These are phyloP conservation scores for Colletotrichum musicola DNA, from an alignment of 2,329 filamentous ascomycete genomes.

Conservation along the genomic window DNA sequence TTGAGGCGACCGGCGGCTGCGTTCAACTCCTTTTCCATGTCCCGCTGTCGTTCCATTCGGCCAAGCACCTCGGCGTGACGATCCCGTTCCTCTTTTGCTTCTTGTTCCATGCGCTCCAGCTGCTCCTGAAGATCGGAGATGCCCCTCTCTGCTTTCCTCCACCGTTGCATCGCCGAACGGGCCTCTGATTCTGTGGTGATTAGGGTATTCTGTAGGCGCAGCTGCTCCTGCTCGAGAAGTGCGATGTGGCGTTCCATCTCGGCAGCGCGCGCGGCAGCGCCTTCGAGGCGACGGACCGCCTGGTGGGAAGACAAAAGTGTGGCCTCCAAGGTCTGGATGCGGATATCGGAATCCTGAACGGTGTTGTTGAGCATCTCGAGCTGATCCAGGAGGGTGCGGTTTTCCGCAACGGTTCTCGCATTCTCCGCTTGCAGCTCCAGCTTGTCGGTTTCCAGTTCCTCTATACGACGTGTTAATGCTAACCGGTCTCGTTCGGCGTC, in stretches of 20 bases:
- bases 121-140: conserved; percentile 86
- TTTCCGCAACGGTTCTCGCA: conserved; percentile 83
- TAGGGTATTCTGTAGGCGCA: conserved; percentile 76
- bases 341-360: conserved; percentile 83
- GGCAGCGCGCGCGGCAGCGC: conserved; percentile 79
- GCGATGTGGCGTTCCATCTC: conserved; percentile 85
- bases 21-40: conserved; percentile 85
- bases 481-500: conserved; percentile 89
- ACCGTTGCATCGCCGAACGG: conserved; percentile 82
- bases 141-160: conserved; percentile 85
- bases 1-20: conserved; percentile 85
- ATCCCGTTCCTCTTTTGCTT: conserved; percentile 83
- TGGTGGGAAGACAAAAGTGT: conserved; percentile 83
- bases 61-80: conserved; percentile 84
- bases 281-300: conserved; percentile 80
- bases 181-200: conserved; percentile 79
- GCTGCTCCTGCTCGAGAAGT: conserved; percentile 85
- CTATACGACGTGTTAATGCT: conserved; percentile 79
- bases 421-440: conserved; percentile 81
- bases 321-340: conserved; percentile 81
- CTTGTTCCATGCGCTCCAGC: conserved; percentile 87
- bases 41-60: conserved; percentile 86
- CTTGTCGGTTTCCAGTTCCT: conserved; percentile 81
- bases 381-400: conserved; percentile 83
- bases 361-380: conserved; percentile 85